phyloP scores from a whole-genome alignment of 2,329 filamentous ascomycete species.

The Scedosporium aurantiacum region DNA sequence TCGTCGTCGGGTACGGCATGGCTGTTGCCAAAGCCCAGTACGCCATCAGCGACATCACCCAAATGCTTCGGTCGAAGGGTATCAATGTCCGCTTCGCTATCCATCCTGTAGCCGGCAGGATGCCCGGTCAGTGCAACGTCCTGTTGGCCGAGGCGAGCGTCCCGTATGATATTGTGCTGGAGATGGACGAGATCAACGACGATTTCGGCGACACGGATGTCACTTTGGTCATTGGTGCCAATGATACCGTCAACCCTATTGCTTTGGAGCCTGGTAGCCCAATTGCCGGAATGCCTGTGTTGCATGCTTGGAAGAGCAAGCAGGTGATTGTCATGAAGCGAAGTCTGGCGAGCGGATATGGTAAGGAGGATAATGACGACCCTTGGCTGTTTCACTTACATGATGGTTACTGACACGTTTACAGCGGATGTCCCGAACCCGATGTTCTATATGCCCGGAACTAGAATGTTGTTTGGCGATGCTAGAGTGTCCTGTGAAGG shows the following conservation, averaged over 20 bases:
- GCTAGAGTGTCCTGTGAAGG: conserved; percentile 75
- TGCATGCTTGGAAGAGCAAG: conserved; percentile 91
- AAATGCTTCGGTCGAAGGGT: conserved; percentile 60
- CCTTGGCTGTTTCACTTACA: background rate
- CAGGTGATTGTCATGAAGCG: conserved; percentile 90
- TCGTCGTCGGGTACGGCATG: conserved; percentile 89
- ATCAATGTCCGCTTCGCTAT: conserved; percentile 82
- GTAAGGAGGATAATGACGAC: conserved; percentile 30
- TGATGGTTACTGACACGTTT: too few relatives aligned
- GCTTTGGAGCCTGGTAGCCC: conserved; percentile 72
- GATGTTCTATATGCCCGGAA: conserved; percentile 86
- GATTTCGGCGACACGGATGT: conserved; percentile 80
- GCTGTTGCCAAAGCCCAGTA: conserved; percentile 90
- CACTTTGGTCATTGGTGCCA: conserved; percentile 80
- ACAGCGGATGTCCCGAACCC: conserved; percentile 80
- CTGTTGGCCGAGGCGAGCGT: conserved; percentile 79
- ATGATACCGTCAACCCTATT: conserved; percentile 87
- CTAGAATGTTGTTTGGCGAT: conserved; percentile 87
- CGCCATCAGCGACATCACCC: conserved; percentile 72
- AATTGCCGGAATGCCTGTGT: conserved; percentile 85
- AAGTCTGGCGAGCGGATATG: conserved; percentile 79
- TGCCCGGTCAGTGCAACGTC: conserved; percentile 91
- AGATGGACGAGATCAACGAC: conserved; percentile 96
- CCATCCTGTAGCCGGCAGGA: conserved; percentile 79
- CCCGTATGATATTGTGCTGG: conserved; percentile 82